Conservation (phyloP, 2,329 filamentous ascomycete species). For the Penicillium paneum region DNA sequence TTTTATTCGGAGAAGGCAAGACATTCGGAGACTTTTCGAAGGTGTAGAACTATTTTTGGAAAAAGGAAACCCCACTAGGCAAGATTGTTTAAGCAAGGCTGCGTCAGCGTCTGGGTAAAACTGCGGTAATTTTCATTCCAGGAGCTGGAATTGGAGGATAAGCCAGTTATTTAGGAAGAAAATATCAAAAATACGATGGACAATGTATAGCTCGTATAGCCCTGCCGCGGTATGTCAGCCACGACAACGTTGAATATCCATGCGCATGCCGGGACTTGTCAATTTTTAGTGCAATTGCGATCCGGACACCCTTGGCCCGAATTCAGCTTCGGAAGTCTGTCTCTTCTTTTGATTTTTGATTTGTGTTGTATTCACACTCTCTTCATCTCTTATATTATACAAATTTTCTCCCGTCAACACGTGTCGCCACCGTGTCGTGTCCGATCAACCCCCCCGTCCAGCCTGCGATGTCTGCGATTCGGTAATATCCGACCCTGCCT, state of each 20-base stretch:
- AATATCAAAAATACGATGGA: background rate
- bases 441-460: conserved; percentile 6
- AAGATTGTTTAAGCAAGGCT: conserved; percentile 15
- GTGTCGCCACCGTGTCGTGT: conserved; percentile 7
- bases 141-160: background rate
- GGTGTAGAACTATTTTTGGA: conserved; percentile 22
- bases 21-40: background rate
- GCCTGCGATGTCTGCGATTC: conserved; percentile 41
- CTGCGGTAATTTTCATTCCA: background rate
- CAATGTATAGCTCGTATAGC: background rate
- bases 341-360: background rate
- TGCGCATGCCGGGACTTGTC: conserved; percentile 10
- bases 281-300: conserved; percentile 17
- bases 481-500: conserved; percentile 34
- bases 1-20: background rate
- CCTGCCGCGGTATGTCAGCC: background rate
- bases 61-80: conserved; percentile 17
- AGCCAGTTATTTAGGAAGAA: background rate
- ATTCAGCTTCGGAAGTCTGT: background rate
- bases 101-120: conserved; percentile 10
- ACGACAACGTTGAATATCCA: background rate
- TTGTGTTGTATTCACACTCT: background rate
- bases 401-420: background rate
- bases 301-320: conserved; percentile 11
- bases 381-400: background rate